Evolutionary conservation across 352 stramenopile species (phyloP).

Genomic region (Globisporangium camurandrum): DNA sequence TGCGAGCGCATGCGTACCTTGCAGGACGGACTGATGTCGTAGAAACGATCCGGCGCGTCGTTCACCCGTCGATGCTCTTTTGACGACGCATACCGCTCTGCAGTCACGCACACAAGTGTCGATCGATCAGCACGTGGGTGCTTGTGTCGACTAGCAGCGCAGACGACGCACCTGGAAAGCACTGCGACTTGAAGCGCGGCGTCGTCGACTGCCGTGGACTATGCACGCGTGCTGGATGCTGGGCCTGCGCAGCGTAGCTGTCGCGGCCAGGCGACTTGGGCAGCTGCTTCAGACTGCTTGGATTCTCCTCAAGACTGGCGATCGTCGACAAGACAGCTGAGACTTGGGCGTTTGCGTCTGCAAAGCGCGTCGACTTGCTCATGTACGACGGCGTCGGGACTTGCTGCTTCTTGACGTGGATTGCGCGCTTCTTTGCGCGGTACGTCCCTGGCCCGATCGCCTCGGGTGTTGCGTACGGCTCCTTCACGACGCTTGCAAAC

Average conservation of each 20-base stretch:
- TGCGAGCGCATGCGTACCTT: slow-evolving; percentile 22
- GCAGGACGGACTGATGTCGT: slow-evolving; percentile 63
- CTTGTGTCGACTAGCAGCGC: neutral
- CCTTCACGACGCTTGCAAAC: slow-evolving; percentile 66
- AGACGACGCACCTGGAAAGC: slow-evolving; percentile 41
- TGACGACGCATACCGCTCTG: slow-evolving; percentile 62
- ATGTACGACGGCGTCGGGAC: slow-evolving; percentile 45
- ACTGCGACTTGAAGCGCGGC: slow-evolving; percentile 56
- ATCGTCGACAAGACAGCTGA: slow-evolving; percentile 24
- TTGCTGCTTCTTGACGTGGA: slow-evolving; percentile 57
- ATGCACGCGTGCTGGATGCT: slow-evolving; percentile 26
- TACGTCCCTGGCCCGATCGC: slow-evolving; percentile 56
- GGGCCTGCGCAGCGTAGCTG: slow-evolving; percentile 10
- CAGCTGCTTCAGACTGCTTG: neutral
- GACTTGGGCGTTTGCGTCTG: slow-evolving; percentile 48
- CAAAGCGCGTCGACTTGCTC: slow-evolving; percentile 46
- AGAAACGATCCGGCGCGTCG: slow-evolving; percentile 57
- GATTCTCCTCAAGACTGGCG: neutral
- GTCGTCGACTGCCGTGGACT: slow-evolving; percentile 51
- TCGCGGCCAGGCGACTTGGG: neutral
- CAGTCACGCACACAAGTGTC: neutral
- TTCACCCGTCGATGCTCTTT: slow-evolving; percentile 50
- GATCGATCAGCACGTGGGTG: neutral
- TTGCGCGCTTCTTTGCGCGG: slow-evolving; percentile 41
- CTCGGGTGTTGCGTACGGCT: slow-evolving; percentile 54